These are phyloP conservation scores for Chrysanthemum makinoi DNA, from an alignment of 129 eudicot species.

Conservation along the genomic window DNA sequence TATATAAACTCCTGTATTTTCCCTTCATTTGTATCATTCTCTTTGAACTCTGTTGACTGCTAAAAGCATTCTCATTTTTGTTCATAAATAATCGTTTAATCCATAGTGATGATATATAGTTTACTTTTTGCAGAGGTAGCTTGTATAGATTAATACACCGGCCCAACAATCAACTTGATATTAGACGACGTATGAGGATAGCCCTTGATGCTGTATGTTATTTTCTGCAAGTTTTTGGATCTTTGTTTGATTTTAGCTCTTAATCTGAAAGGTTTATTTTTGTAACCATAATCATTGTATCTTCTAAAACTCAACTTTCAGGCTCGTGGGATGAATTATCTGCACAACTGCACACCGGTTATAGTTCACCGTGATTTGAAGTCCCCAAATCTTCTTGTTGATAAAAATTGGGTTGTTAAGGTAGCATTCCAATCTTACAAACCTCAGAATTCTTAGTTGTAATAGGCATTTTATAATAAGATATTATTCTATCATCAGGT, in stretches of 20 bases:
- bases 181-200: conserved; percentile 87
- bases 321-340: conserved; percentile 98
- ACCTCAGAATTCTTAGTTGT: neutral
- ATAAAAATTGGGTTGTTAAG: conserved; percentile 98
- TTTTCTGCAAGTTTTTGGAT: conserved; percentile 15
- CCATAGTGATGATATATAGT: neutral
- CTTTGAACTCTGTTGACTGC: neutral
- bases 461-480: conserved; percentile 14
- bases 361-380: conserved; percentile 94
- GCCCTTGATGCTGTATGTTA: conserved; percentile 87
- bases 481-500: conserved; percentile 50
- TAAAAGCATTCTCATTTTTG: neutral
- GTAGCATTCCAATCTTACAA: conserved; percentile 34
- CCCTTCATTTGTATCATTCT: neutral
- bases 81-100: conserved; percentile 5
- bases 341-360: conserved; percentile 85
- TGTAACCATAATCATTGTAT: neutral
- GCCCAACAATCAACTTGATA: conserved; percentile 86
- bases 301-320: conserved; percentile 28
- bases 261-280: conserved; percentile 1
- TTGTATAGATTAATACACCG: conserved; percentile 89
- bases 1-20: neutral
- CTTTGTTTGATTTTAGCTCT: conserved; percentile 1
- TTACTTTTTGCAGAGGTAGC: conserved; percentile 78
- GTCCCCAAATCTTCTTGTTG: conserved; percentile 94